Conservation (phyloP, 176 grass and related monocot species). For the Eleusine coracana region DNA sequence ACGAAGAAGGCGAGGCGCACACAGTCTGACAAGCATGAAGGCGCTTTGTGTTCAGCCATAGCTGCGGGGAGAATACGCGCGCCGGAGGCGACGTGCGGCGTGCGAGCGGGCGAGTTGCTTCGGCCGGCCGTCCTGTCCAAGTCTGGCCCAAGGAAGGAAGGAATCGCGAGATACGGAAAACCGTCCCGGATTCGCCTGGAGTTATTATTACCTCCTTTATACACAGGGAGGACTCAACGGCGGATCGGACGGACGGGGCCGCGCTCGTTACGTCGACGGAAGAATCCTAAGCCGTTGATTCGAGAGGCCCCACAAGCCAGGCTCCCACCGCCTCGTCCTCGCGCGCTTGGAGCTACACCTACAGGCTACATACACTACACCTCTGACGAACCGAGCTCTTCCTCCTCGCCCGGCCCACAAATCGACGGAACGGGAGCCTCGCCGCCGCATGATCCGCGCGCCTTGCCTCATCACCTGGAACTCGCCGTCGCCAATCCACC, state of each 20-base stretch:
- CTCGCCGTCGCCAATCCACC: slow-evolving; percentile 33
- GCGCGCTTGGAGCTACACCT: not conserved
- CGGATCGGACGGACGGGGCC: not conserved
- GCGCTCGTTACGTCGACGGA: not conserved
- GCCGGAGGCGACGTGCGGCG: no score
- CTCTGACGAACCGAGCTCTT: not conserved
- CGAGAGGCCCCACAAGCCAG: not conserved
- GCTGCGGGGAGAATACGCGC: no score
- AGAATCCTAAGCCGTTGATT: not conserved
- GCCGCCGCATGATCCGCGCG: slow-evolving; percentile 46
- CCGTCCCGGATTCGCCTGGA: not conserved
- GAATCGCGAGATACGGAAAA: not conserved
- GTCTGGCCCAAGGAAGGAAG: not conserved
- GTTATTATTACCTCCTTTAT: not conserved
- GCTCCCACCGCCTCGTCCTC: not conserved
- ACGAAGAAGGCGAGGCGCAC: no score
- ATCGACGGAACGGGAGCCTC: slow-evolving; percentile 27
- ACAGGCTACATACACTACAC: no score
- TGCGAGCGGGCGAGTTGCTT: not conserved
- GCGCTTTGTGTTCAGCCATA: no score
- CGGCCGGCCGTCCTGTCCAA: not conserved
- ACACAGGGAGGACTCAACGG: not conserved
- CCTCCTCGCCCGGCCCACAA: not conserved
- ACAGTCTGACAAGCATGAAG: no score
- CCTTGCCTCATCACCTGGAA: slow-evolving; percentile 16